phyloP scores from a whole-genome alignment of 163 green algal genomes.

The Prototheca wickerhamii region DNA sequence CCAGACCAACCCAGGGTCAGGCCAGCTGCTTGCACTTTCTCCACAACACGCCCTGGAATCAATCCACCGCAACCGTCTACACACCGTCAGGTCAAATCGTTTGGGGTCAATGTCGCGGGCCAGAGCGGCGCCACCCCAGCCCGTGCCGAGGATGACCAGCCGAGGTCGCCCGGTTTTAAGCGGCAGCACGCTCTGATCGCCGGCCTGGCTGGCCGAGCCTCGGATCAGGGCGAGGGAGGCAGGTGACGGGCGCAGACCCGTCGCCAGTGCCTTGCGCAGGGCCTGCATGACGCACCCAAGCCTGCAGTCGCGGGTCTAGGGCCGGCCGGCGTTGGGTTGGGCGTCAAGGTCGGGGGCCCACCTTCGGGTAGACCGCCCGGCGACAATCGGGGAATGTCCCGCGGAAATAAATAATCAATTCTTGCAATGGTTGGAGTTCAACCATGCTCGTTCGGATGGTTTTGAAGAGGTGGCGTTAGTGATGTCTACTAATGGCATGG shows the following conservation, averaged over 20 bases:
- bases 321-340: too few relatives aligned
- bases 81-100: conserved; percentile 65
- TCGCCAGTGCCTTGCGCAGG: neutral
- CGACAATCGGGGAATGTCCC: too few relatives aligned
- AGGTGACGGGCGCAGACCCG: too few relatives aligned
- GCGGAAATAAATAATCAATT: too few relatives aligned
- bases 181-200: conserved; percentile 9
- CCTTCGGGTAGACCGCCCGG: neutral
- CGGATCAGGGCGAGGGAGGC: too few relatives aligned
- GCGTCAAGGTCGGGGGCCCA: neutral
- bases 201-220: neutral
- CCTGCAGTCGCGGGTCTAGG: neutral
- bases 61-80: neutral
- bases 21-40: neutral
- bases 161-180: conserved; percentile 9
- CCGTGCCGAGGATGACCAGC: conserved; percentile 35
- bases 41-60: neutral
- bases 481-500: too few relatives aligned
- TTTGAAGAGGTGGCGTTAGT: too few relatives aligned
- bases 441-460: too few relatives aligned
- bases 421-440: too few relatives aligned
- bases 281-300: neutral
- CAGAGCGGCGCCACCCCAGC: conserved; percentile 55
- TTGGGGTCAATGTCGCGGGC: conserved; percentile 55
- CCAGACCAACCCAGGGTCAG: too few relatives aligned